Base-by-base conservation (phyloP, 805 yeast genomes). In the Kuraishia ogatae region DNA sequence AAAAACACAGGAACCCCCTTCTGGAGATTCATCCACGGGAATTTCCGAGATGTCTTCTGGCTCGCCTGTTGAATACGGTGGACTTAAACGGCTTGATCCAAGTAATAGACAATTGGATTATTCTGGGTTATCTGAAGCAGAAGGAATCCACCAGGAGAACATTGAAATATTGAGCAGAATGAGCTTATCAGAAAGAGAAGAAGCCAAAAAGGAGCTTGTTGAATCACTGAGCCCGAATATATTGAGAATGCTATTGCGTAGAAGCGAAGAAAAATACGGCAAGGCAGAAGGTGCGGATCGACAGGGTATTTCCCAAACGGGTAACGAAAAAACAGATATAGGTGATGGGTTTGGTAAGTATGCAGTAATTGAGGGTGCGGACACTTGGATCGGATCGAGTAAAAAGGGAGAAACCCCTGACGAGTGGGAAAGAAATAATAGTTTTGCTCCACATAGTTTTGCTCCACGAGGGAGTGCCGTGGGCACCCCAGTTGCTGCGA, bases 101-200 rank as follows among this genome's bases (percentile, higher is more conserved):
- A 19, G 4, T 26, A 23, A 19, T 23, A 50, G 52, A 22, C 7
- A 21, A 11, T 28, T 23, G 15, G 21, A 39, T 24, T 52, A 53
- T 26, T 48, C 39, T n/a, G 29, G 21, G 22, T 54, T 53, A 48
- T 70, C 85, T 0, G 96, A 88, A 61, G 81, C 86, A 0, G 92
- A 87, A 59, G 78, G 81, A 64, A 89, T 91, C 22, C 93, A 89
- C 65, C 66, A 79, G 55, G 96, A 91, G 63, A 92, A 90, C 66
- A 67, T 87, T 58, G 80, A 82, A 46, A 73, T 76, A 48, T 66
- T 92, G 55, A 71, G 81, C 43, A 66, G 70, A 15, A 85, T 91
- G 92, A 72, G 85, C 1, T 76, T 74, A 1, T 85, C 80, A 19
- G 90, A 91, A 63, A 78, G 89, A 39, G 72, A 76, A 39, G 68